Conservation (phyloP, 2,329 filamentous ascomycete species). For the Lomentospora prolificans region DNA sequence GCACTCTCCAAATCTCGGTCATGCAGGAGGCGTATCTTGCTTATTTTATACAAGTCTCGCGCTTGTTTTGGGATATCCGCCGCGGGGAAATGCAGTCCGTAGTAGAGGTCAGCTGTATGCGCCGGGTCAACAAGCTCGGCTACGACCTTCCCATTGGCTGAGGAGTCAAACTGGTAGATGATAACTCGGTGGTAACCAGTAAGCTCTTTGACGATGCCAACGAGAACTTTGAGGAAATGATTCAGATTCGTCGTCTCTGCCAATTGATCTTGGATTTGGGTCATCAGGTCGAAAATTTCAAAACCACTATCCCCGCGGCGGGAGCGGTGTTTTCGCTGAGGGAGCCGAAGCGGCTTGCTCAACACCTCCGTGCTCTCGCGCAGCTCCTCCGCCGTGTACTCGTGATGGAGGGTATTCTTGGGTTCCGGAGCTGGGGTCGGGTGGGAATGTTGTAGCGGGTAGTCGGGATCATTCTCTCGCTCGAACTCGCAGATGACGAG, state of each 20-base stretch:
- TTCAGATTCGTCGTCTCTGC: slow-evolving; percentile 62
- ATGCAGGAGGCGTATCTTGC: slow-evolving; percentile 80
- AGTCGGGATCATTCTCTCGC: slow-evolving; percentile 62
- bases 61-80: slow-evolving; percentile 80
- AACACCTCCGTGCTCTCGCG: slow-evolving; percentile 64
- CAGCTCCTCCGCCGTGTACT: slow-evolving; percentile 65
- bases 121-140: slow-evolving; percentile 76
- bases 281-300: slow-evolving; percentile 88
- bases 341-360: slow-evolving; percentile 67
- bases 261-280: slow-evolving; percentile 82
- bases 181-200: slow-evolving; percentile 89
- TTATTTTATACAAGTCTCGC: slow-evolving; percentile 80
- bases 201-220: slow-evolving; percentile 79
- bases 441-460: slow-evolving; percentile 55
- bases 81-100: slow-evolving; percentile 80
- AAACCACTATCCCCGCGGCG: slow-evolving; percentile 73
- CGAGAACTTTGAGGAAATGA: slow-evolving; percentile 66
- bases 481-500: slow-evolving; percentile 84
- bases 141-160: slow-evolving; percentile 78
- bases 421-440: slow-evolving; percentile 52
- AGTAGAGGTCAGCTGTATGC: slow-evolving; percentile 73
- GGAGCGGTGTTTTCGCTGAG: slow-evolving; percentile 65
- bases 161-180: slow-evolving; percentile 81
- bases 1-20: slow-evolving; percentile 74
- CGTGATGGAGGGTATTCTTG: slow-evolving; percentile 63